phyloP scores from a whole-genome alignment of 176 grass and related monocot species.

The Avena sativa region DNA sequence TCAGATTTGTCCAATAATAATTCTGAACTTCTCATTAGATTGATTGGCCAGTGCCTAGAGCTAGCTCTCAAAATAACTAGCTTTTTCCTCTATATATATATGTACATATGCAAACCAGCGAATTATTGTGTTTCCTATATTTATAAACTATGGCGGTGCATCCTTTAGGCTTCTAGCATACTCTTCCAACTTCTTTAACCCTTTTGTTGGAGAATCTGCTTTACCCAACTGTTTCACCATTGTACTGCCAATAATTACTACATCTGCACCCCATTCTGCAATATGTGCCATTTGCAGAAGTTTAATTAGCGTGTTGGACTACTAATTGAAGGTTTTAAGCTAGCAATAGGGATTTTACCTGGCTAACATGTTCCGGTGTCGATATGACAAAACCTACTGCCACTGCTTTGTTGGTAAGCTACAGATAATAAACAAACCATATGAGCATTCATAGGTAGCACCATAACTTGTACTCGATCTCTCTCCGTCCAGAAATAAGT shows the following conservation, averaged over 20 bases:
- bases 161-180: slow-evolving; percentile 66
- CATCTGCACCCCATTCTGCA: slow-evolving; percentile 82
- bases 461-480: not conserved
- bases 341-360: slow-evolving; percentile 42
- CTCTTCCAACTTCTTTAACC: slow-evolving; percentile 54
- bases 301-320: not conserved
- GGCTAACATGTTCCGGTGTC: slow-evolving; percentile 72
- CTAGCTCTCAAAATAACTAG: not conserved
- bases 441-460: not conserved
- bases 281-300: slow-evolving; percentile 40
- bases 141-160: slow-evolving; percentile 48
- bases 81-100: not conserved
- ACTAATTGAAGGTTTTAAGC: not conserved
- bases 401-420: slow-evolving; percentile 79
- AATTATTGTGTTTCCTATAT: not conserved
- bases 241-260: slow-evolving; percentile 79
- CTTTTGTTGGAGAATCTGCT: slow-evolving; percentile 65
- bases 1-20: too few relatives aligned
- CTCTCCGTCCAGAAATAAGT: too few relatives aligned
- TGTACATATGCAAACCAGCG: not conserved
- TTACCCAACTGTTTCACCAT: slow-evolving; percentile 74
- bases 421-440: not conserved
- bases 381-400: slow-evolving; percentile 94
- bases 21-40: too few relatives aligned
- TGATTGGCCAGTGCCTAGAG: not conserved